Evolutionary conservation across 805 yeast genomes (phyloP).

Genomic region (Starmerella davenportii): DNA sequence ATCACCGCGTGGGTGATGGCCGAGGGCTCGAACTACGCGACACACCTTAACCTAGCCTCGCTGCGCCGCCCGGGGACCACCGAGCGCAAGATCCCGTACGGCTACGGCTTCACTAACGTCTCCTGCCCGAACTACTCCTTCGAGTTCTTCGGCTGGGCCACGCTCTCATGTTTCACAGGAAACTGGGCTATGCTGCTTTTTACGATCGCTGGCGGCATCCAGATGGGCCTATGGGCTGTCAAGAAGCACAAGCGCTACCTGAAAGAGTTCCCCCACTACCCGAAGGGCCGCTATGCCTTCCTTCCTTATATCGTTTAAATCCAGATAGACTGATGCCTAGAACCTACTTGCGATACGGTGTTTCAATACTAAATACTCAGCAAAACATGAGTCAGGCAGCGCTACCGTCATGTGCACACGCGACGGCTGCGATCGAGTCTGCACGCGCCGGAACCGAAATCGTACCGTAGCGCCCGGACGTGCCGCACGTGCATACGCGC

Average conservation of each 20-base stretch:
- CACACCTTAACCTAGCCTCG: conserved; percentile 45
- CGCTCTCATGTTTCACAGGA: conserved; percentile 50
- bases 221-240: conserved; percentile 85
- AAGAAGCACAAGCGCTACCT: conserved; percentile 59
- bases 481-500: no score
- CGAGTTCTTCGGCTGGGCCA: conserved; percentile 62
- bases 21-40: conserved; percentile 54
- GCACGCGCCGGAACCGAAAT: no score
- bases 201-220: conserved; percentile 48
- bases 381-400: no score
- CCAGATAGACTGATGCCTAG: not conserved
- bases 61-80: conserved; percentile 40
- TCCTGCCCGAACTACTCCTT: conserved; percentile 92
- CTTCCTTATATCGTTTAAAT: conserved; percentile 52
- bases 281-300: conserved; percentile 57
- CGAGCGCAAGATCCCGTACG: conserved; percentile 55
- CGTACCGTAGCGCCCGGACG: no score
- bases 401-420: no score
- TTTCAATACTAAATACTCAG: no score
- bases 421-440: no score
- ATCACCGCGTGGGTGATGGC: conserved; percentile 27
- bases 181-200: conserved; percentile 65
- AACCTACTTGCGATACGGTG: no score
- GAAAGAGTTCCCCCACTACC: conserved; percentile 62
- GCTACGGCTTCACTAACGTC: conserved; percentile 64